Percentiles rank a stretch among this genome's conserved stretches.
These are phyloP conservation scores for Yamadazyma membranifaciens DNA, from an alignment of 1,139 yeast genomes.

Conservation along the genomic window DNA sequence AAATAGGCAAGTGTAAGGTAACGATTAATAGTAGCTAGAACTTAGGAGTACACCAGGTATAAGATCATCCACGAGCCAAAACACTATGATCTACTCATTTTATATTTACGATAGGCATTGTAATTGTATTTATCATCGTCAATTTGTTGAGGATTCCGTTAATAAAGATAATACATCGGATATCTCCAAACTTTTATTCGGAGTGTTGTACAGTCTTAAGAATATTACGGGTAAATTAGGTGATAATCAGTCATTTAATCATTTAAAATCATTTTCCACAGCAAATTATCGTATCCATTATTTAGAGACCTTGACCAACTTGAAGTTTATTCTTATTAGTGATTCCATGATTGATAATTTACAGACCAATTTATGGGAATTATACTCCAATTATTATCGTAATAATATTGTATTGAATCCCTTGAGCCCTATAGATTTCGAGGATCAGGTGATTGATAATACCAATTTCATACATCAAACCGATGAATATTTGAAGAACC, in stretches of 20 bases:
- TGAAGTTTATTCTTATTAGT: slow-evolving; percentile 72
- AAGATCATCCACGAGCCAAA: no score
- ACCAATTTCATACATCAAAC: slow-evolving; percentile 43
- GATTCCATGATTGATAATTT: slow-evolving; percentile 65
- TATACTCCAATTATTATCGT: slow-evolving; percentile 68
- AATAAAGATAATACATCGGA: slow-evolving; percentile 62
- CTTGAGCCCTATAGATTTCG: slow-evolving; percentile 54
- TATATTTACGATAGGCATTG: slow-evolving; percentile 91
- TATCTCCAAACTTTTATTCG: slow-evolving; percentile 77
- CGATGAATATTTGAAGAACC: slow-evolving; percentile 35
- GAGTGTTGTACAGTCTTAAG: slow-evolving; percentile 79
- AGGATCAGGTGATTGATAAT: slow-evolving; percentile 37
- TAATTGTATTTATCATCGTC: slow-evolving; percentile 70
- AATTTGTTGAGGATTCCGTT: slow-evolving; percentile 41
- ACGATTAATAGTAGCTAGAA: neutral
- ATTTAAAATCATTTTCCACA: slow-evolving; percentile 66
- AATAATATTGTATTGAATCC: slow-evolving; percentile 69
- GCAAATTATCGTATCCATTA: slow-evolving; percentile 76
- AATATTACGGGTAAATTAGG: slow-evolving; percentile 69
- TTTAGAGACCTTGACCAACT: slow-evolving; percentile 74
- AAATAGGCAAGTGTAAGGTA: no score
- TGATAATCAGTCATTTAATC: slow-evolving; percentile 35
- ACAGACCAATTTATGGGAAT: slow-evolving; percentile 58
- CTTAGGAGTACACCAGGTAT: no score
- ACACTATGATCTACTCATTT: slow-evolving; percentile 63